Conservation (phyloP, 805 yeast species). For the Metschnikowia gelsemii region DNA sequence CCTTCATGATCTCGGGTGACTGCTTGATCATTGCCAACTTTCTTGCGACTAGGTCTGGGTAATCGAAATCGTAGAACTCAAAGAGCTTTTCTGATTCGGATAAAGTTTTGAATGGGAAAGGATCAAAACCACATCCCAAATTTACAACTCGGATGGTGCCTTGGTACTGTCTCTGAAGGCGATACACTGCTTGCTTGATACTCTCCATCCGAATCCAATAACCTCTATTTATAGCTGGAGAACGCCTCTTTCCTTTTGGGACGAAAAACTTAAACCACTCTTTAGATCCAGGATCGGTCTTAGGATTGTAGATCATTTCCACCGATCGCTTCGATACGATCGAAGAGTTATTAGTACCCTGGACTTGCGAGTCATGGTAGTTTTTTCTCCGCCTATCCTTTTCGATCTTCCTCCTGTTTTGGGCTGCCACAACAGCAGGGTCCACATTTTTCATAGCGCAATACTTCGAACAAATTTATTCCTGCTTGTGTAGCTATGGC, state of each 20-base stretch:
- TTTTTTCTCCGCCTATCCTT: constrained; percentile 48
- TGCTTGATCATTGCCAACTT: constrained; percentile 53
- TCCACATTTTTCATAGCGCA: constrained; percentile 4
- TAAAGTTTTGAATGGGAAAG: constrained; percentile 42
- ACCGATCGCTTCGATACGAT: constrained; percentile 82
- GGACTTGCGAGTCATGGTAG: constrained; percentile 67
- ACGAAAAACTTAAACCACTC: constrained; percentile 70
- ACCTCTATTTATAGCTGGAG: constrained; percentile 81
- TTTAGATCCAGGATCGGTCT: constrained; percentile 32
- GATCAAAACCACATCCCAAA: constrained; percentile 74
- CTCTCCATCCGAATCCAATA: constrained; percentile 81
- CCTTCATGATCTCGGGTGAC: constrained; percentile 45
- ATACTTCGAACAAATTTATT: background rate
- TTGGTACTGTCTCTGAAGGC: constrained; percentile 38
- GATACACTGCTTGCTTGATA: constrained; percentile 50
- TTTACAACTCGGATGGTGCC: constrained; percentile 50
- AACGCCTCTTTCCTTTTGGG: constrained; percentile 59
- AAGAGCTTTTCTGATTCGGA: constrained; percentile 25
- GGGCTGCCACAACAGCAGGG: constrained; percentile 14
- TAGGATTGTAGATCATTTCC: constrained; percentile 53
- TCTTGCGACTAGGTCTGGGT: constrained; percentile 60
- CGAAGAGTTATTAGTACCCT: constrained; percentile 81
- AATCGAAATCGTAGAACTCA: constrained; percentile 69
- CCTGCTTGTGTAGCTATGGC: background rate
- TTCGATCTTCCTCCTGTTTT: constrained; percentile 29